Percentiles rank a stretch among this genome's conserved stretches.
Evolutionary conservation across 192 early-diverging fungal genomes (phyloP).

Genomic region (Dispira simplex): DNA sequence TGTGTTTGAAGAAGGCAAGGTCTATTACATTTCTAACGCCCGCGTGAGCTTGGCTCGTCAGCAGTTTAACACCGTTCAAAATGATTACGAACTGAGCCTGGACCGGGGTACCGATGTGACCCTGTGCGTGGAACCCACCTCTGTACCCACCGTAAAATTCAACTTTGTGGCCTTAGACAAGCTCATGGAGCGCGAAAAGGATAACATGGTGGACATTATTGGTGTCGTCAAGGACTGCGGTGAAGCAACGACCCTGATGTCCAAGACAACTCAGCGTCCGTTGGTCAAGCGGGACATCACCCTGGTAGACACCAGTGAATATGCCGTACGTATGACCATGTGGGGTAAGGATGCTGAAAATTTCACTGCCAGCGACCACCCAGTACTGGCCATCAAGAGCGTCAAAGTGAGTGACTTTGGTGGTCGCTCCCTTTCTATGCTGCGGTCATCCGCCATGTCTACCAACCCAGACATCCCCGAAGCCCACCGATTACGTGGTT

Average conservation of each 20-base stretch:
- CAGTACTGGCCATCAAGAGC: constrained; percentile 74
- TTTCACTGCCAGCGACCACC: constrained; percentile 28
- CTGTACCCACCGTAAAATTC: constrained; percentile 30
- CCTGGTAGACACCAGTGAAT: constrained; percentile 60
- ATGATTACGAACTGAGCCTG: constrained; percentile 85
- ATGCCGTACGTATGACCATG: constrained; percentile 58
- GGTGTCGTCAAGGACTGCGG: constrained; percentile 51
- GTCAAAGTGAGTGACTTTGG: constrained; percentile 77
- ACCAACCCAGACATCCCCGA: constrained; percentile 67
- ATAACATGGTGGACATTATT: constrained; percentile 57
- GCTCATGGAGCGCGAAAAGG: constrained; percentile 54
- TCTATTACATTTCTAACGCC: constrained; percentile 74
- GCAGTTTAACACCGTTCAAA: constrained; percentile 62
- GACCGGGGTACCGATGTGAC: constrained; percentile 52
- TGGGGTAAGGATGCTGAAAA: constrained; percentile 74
- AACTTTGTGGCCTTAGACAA: constrained; percentile 53
- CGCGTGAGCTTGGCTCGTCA: constrained; percentile 71
- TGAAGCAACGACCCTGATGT: constrained; percentile 38
- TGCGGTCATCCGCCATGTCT: constrained; percentile 25
- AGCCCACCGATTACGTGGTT: constrained; percentile 51
- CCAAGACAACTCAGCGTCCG: constrained; percentile 30
- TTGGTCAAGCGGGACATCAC: constrained; percentile 70
- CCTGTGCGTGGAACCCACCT: constrained; percentile 23
- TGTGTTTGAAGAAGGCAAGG: constrained; percentile 61
- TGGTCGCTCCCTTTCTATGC: constrained; percentile 43